Evolutionary conservation across 2,329 filamentous ascomycete species (phyloP).

Genomic region (Coleophoma crateriformis): DNA sequence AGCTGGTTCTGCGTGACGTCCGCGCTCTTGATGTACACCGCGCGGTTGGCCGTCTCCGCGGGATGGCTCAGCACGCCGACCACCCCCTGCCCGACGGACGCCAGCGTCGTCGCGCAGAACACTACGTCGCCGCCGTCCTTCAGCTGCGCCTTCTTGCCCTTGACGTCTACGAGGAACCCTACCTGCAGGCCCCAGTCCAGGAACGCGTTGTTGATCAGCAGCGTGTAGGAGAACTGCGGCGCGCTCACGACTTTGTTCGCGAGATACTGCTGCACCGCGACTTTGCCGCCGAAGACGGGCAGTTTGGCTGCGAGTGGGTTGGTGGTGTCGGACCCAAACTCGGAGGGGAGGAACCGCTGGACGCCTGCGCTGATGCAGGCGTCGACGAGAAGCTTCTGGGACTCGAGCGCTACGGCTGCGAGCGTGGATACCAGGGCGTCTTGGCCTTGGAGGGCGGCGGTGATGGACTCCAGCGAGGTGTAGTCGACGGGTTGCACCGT

Average conservation of each 20-base stretch:
- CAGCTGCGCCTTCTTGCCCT: conserved; percentile 34
- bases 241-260: conserved; percentile 31
- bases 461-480: conserved; percentile 33
- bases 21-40: conserved; percentile 39
- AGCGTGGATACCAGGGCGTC: conserved; percentile 53
- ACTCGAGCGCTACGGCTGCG: conserved; percentile 21
- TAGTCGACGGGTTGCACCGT: conserved; percentile 41
- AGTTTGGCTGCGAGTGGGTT: conserved; percentile 32
- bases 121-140: conserved; percentile 43
- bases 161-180: conserved; percentile 38
- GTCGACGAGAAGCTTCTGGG: conserved; percentile 47
- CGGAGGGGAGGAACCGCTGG: conserved; percentile 55
- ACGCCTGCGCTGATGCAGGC: conserved; percentile 53
- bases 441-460: conserved; percentile 43
- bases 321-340: conserved; percentile 42
- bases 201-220: conserved; percentile 47
- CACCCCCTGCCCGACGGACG: conserved; percentile 40
- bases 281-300: conserved; percentile 47
- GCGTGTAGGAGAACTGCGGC: conserved; percentile 46
- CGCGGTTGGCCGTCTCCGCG: conserved; percentile 46
- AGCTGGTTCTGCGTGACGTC: conserved; percentile 38
- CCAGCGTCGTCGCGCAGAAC: conserved; percentile 43
- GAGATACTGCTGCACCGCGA: conserved; percentile 34
- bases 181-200: conserved; percentile 48
- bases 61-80: conserved; percentile 41